Evolutionary conservation across 2,329 filamentous ascomycete species (phyloP).

Genomic region (Huntiella moniliformis): DNA sequence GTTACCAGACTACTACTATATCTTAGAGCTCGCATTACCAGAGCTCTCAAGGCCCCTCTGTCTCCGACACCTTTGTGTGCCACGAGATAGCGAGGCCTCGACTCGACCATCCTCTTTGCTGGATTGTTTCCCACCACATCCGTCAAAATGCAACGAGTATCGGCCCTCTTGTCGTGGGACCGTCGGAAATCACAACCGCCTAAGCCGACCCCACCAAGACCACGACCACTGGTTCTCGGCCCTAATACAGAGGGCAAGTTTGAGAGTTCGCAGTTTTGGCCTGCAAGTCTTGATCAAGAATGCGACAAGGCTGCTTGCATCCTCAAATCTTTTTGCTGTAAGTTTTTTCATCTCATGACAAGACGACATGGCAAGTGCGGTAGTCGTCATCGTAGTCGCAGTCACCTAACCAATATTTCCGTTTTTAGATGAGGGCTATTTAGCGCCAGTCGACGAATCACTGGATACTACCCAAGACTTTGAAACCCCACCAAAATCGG

Average conservation of each 20-base stretch:
- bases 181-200: conserved; percentile 12
- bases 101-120: background rate
- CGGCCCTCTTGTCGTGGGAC: conserved; percentile 13
- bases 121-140: background rate
- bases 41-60: conserved; percentile 7
- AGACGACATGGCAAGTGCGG: background rate
- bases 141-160: conserved; percentile 13
- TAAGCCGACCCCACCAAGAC: conserved; percentile 5
- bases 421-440: conserved; percentile 34
- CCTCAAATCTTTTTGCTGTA: conserved; percentile 76
- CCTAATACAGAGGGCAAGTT: conserved; percentile 11
- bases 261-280: conserved; percentile 54
- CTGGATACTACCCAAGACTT: conserved; percentile 14
- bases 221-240: conserved; percentile 6
- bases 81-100: conserved; percentile 8
- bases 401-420: conserved; percentile 2
- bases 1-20: too few relatives aligned
- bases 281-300: conserved; percentile 68
- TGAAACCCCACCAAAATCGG: conserved; percentile 15
- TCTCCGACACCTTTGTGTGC: conserved; percentile 5
- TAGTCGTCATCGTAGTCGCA: too few relatives aligned
- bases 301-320: conserved; percentile 84
- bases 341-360: conserved; percentile 17
- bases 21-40: background rate
- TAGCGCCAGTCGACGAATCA: conserved; percentile 26